Conservation (phyloP, 2,329 filamentous ascomycete genomes). For the Rhinocladiella similis region DNA sequence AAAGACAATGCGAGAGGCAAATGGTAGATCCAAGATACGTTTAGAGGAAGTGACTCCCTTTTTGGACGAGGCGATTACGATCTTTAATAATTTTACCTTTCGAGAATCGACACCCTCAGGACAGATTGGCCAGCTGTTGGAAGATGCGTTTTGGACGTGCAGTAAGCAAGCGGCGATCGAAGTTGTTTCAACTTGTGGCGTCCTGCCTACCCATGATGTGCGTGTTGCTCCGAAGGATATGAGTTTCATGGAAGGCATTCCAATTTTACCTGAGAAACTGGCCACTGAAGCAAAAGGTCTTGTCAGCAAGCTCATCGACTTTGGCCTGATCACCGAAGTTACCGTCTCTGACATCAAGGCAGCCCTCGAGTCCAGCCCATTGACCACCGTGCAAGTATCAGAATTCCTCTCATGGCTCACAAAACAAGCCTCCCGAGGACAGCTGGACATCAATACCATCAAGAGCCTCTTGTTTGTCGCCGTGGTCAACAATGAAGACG, state of each 20-base stretch:
- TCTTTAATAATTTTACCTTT: constrained; percentile 84
- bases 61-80: constrained; percentile 77
- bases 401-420: constrained; percentile 85
- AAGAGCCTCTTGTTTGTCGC: constrained; percentile 73
- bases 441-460: constrained; percentile 69
- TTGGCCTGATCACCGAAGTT: constrained; percentile 82
- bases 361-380: constrained; percentile 78
- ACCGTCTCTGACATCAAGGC: constrained; percentile 82
- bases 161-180: constrained; percentile 81
- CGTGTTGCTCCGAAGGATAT: constrained; percentile 71
- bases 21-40: constrained; percentile 54
- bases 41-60: constrained; percentile 66
- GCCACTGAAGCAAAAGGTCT: constrained; percentile 68
- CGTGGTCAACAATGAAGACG: constrained; percentile 58
- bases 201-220: constrained; percentile 80
- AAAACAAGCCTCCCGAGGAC: constrained; percentile 67
- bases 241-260: constrained; percentile 84
- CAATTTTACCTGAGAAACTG: constrained; percentile 77
- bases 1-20: constrained; percentile 52
- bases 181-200: constrained; percentile 81
- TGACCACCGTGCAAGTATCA: constrained; percentile 74
- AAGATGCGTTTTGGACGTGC: constrained; percentile 94
- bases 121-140: constrained; percentile 80
- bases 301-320: constrained; percentile 76
- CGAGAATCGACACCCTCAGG: constrained; percentile 85